phyloP scores from a whole-genome alignment of 768 basidiomycete genomes.

The Pleurotus tuoliensis region DNA sequence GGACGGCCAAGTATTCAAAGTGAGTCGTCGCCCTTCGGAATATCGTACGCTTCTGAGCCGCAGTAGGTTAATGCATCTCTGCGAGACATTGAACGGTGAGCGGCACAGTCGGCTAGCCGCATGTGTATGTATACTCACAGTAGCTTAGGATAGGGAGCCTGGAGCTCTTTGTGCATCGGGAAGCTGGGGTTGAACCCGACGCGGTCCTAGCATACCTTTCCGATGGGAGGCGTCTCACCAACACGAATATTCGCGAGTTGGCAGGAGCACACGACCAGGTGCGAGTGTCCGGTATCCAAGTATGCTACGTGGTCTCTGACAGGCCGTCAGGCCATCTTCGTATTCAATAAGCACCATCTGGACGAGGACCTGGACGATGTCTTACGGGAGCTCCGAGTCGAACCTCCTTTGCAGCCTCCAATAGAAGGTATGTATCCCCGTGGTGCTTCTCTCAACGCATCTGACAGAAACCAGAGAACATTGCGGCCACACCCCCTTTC shows the following conservation, averaged over 20 bases:
- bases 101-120: background rate
- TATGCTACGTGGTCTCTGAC: background rate
- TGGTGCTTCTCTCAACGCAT: slow-evolving; percentile 2
- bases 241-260: slow-evolving; percentile 70
- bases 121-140: background rate
- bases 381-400: slow-evolving; percentile 55
- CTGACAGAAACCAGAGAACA: slow-evolving; percentile 38
- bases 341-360: slow-evolving; percentile 81
- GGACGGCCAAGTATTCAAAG: slow-evolving; percentile 60
- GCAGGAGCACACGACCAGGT: slow-evolving; percentile 77
- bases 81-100: slow-evolving; percentile 75
- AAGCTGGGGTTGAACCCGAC: slow-evolving; percentile 67
- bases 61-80: slow-evolving; percentile 57
- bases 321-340: slow-evolving; percentile 58
- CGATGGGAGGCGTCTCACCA: slow-evolving; percentile 71
- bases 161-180: slow-evolving; percentile 68
- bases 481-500: slow-evolving; percentile 69
- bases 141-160: slow-evolving; percentile 54
- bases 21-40: slow-evolving; percentile 17
- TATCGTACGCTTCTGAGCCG: background rate
- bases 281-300: slow-evolving; percentile 13
- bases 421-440: slow-evolving; percentile 53
- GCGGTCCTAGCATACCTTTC: slow-evolving; percentile 74
- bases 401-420: slow-evolving; percentile 61
- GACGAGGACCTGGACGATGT: slow-evolving; percentile 67